These are phyloP conservation scores for Draba incana DNA, from an alignment of 345 rosid species.

Conservation along the genomic window DNA sequence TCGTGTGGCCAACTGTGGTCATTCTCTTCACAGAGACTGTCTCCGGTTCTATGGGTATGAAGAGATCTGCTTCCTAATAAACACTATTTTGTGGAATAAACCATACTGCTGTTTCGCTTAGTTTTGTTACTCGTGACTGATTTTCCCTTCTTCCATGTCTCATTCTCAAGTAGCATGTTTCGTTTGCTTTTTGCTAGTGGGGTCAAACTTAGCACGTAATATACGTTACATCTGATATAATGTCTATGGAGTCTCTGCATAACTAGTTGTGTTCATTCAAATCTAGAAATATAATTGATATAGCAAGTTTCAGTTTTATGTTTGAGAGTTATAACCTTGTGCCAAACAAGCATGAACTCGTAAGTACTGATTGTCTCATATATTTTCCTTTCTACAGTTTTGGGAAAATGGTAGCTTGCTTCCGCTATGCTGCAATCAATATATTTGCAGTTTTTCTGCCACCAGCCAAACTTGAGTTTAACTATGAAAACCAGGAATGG, in stretches of 20 bases:
- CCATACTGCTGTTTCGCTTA: conserved; percentile 7
- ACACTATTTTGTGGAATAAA: neutral
- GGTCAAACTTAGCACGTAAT: conserved; percentile 9
- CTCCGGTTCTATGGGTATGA: conserved; percentile 96
- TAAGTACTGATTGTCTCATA: conserved; percentile 38
- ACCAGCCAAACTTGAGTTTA: conserved; percentile 77
- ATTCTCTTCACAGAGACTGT: conserved; percentile 98
- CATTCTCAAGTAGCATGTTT: conserved; percentile 27
- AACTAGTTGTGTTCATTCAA: conserved; percentile 13
- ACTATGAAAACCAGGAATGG: conserved; percentile 81
- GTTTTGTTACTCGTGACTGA: neutral
- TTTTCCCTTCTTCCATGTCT: conserved; percentile 17
- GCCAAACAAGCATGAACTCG: conserved; percentile 8
- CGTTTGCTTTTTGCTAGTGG: conserved; percentile 9
- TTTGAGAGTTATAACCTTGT: conserved; percentile 26
- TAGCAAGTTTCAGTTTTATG: conserved; percentile 21
- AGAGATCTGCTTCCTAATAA: conserved; percentile 24
- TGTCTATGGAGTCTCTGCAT: conserved; percentile 14
- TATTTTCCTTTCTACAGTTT: conserved; percentile 55
- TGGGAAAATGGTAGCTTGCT: conserved; percentile 97
- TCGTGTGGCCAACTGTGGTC: conserved; percentile 98
- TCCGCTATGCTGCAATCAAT: conserved; percentile 88
- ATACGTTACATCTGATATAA: conserved; percentile 1
- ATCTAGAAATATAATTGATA: neutral
- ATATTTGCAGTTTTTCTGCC: conserved; percentile 87